Evolutionary conservation across 306 rosid genomes (phyloP).

Genomic region (Castanopsis chinensis): DNA sequence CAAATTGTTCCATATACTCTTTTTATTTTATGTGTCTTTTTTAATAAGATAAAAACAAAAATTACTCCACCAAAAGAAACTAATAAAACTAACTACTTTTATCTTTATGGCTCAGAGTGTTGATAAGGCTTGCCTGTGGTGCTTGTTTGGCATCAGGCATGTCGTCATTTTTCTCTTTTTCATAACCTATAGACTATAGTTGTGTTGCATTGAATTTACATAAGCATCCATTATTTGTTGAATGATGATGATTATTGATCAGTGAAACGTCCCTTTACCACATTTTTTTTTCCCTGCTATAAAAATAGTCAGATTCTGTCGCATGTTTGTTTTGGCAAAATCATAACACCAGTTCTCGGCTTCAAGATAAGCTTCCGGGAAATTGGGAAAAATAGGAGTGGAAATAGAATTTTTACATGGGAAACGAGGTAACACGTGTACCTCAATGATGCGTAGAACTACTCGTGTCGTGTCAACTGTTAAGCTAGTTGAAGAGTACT

Average conservation of each 20-base stretch:
- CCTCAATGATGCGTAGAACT: background rate
- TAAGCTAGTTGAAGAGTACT: background rate
- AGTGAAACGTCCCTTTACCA: background rate
- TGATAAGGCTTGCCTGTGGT: background rate
- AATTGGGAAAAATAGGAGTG: no score
- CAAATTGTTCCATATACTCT: background rate
- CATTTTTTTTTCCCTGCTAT: background rate
- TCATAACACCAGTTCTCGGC: background rate
- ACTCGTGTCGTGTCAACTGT: background rate
- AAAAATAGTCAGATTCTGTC: background rate
- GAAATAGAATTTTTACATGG: no score
- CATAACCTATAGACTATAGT: no score
- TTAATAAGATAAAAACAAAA: background rate
- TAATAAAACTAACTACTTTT: background rate
- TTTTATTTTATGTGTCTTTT: background rate
- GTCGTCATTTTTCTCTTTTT: background rate
- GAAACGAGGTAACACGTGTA: background rate
- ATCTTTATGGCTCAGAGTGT: background rate
- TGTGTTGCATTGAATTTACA: background rate
- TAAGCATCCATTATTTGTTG: background rate
- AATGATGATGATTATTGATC: background rate
- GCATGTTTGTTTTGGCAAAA: background rate
- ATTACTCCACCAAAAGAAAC: background rate
- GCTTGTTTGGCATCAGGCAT: background rate
- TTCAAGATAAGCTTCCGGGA: background rate